phyloP scores from a whole-genome alignment of 179 eudicot genomes.

The Drosera spatulata region DNA sequence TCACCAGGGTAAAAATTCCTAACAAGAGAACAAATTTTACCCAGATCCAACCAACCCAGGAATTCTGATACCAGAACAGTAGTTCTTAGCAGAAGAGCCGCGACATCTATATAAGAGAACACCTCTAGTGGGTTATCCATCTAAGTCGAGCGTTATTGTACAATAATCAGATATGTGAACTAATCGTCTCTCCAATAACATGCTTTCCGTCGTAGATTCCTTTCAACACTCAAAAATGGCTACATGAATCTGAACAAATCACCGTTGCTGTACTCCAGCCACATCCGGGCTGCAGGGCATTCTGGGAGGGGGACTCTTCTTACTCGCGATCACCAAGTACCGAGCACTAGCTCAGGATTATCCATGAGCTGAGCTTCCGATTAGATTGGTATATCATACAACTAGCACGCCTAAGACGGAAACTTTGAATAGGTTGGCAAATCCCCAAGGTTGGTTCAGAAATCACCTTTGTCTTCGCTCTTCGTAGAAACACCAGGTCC shows the following conservation, averaged over 20 bases:
- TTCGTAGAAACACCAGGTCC: conserved; percentile 43
- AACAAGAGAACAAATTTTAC: not conserved
- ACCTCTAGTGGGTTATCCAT: not conserved
- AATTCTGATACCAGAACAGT: not conserved
- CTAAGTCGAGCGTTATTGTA: not conserved
- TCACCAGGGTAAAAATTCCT: not conserved
- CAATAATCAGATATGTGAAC: not conserved
- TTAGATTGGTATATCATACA: not conserved
- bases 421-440: not conserved
- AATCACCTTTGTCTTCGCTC: conserved; percentile 22
- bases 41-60: not conserved
- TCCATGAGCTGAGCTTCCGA: not conserved
- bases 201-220: too few relatives aligned
- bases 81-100: not conserved
- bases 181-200: not conserved
- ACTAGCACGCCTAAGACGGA: not conserved
- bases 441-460: not conserved
- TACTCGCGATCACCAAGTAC: not conserved
- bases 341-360: not conserved
- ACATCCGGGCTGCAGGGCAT: too few relatives aligned
- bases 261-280: not conserved
- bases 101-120: not conserved
- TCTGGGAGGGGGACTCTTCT: too few relatives aligned
- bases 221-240: not conserved
- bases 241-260: not conserved